Evolutionary conservation across 768 basidiomycete species (phyloP), one percentile per base, ranked within the genome.

Genomic region (Termitomyces sp.): DNA sequence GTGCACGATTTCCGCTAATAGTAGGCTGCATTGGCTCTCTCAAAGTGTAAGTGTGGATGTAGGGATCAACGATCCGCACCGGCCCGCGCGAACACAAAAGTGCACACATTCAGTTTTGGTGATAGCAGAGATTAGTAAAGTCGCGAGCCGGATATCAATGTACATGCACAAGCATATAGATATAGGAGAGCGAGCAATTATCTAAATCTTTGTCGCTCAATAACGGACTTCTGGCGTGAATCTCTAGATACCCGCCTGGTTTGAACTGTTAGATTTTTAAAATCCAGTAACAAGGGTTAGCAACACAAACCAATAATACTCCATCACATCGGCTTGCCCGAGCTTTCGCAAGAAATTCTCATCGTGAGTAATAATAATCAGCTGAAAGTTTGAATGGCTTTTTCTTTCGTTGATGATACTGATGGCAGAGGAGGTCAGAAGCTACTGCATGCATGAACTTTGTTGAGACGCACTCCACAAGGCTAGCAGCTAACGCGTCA

Each of bases 331-430:
- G 58, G 82, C 82, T 58, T 93, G 90, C 1, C 95, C 94, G 26
- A 98, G 80, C 64, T 92, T 92, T 34, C 84, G 80, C 46, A 99
- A 77, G 76, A 99, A 98, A 57, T 84, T 89, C 70, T 98, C 96
- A 72, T 98, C 94, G 69, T 98, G 96, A 3, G 97, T 99, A 70
- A 95, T 96, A 65, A 96, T 87, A 63, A 98, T 87, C 35, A 98
- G 80, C 71, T 99, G 97, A 80, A 98, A 97, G 67, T 96, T 97
- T 5, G 87, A 80, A 64, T 93, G 88, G 44, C 78, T 79, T 70
- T 89, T 88, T 57, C 95, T 85, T 65, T 98, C 94, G 55, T 94
- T 86, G 73, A 98, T 96, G 66, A 98, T 94, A 61, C 93, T 96
- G 60, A 49, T 34, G 42, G 53, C n/a, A 35, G 2, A 37, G 26